Evolutionary conservation across 164 flowering plant species (phyloP), one percentile per base, ranked within the genome.

Genomic region (Umbellularia californica): DNA sequence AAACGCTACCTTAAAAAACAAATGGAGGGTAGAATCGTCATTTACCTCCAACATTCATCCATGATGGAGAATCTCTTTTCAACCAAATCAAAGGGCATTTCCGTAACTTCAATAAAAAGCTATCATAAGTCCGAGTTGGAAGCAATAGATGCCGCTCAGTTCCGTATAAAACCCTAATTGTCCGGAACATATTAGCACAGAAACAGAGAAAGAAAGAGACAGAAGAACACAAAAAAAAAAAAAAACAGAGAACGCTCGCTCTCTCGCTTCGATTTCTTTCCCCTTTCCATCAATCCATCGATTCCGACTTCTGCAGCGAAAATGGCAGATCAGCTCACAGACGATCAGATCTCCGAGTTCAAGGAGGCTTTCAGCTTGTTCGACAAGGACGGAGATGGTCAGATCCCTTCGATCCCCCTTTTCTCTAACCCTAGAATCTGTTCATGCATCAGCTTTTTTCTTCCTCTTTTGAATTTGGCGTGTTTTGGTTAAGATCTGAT

Each of bases 331-430:
- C 71, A 74, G 64, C 70, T 74, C 50, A 25, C 70, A 3, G 70
- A 74, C 7, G 70, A 74, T 50, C 70, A 74, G 70, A 74, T 74
- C 64, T 66, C 76, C 15, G 64, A 74, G 25, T 74, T 66, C 62
- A 66, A 67, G 64, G 70, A 74, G 65, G 75, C 75, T 22, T 73
- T 73, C 33, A 73, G 75, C 70, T 73, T 73, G 62, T 65, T 73
- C 35, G 69, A 74, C 64, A 66, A 66, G 70, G 76, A 74, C 15
- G 76, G 70, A 24, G 76, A 74, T 23, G 70, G 76, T 64, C 19
- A 41, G 58, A 63, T 64, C 67, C 51, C 68, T 72, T 72, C 67
- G 52, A 33, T 22, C 14, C 14, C 30, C 27, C 9, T 41, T 30
- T 23, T 72, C 19, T 19, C 23, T 52, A 12, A 55, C 65, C 41